These are phyloP conservation scores for Phytophthora vignae DNA, from an alignment of 352 stramenopile genomes.

Conservation along the genomic window DNA sequence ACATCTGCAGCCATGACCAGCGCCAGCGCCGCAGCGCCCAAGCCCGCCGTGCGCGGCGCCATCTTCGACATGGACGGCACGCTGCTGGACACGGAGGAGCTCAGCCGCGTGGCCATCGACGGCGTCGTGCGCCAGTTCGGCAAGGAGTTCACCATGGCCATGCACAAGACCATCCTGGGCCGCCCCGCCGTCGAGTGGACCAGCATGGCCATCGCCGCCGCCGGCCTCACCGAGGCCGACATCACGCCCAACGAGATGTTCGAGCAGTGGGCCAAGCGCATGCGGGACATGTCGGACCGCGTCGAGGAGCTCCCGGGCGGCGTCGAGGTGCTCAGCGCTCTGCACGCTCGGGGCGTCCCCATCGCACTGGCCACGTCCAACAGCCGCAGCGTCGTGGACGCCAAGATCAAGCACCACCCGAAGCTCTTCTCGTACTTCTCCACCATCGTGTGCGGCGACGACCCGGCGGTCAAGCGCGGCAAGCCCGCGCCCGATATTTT, in stretches of 20 bases:
- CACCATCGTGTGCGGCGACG: conserved; percentile 82
- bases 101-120: conserved; percentile 71
- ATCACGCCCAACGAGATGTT: conserved; percentile 68
- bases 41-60: conserved; percentile 45
- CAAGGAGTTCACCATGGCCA: conserved; percentile 60
- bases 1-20: conserved; percentile 20
- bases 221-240: conserved; percentile 41
- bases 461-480: conserved; percentile 67
- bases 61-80: conserved; percentile 90
- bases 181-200: conserved; percentile 77
- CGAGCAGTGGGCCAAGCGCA: conserved; percentile 65
- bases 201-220: conserved; percentile 63
- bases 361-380: conserved; percentile 82
- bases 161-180: conserved; percentile 83
- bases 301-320: conserved; percentile 66
- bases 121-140: conserved; percentile 62
- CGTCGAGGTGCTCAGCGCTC: conserved; percentile 49
- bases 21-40: conserved; percentile 3
- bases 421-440: conserved; percentile 83
- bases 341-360: conserved; percentile 63
- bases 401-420: conserved; percentile 70
- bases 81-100: conserved; percentile 81
- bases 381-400: conserved; percentile 62
- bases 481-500: conserved; percentile 89
- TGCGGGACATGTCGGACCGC: conserved; percentile 64